A percentile compares a stretch with the other conserved stretches of the same genome.
Evolutionary conservation across 2,329 filamentous ascomycete genomes (phyloP).

Genomic region (Aspergillus sp.): DNA sequence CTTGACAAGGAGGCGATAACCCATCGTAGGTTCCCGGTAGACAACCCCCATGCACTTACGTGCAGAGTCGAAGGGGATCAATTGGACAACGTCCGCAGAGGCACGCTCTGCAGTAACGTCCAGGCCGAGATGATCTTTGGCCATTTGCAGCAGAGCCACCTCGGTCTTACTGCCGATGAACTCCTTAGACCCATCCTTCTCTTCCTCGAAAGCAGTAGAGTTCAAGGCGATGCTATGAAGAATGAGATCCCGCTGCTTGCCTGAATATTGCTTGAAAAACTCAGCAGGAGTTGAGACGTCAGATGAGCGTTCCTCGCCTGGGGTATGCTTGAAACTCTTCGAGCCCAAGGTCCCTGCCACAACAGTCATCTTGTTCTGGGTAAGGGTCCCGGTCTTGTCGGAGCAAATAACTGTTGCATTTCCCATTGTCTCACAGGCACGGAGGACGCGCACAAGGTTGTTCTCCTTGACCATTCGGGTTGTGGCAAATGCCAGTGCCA

Average conservation of each 20-base stretch:
- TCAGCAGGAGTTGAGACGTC: conserved; percentile 28
- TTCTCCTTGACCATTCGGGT: conserved; percentile 76
- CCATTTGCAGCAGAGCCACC: conserved; percentile 70
- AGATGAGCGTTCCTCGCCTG: conserved; percentile 20
- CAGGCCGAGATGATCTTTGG: conserved; percentile 67
- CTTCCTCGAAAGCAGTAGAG: conserved; percentile 75
- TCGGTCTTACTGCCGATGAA: conserved; percentile 80
- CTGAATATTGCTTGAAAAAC: conserved; percentile 34
- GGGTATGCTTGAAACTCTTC: conserved; percentile 55
- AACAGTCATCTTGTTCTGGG: conserved; percentile 75
- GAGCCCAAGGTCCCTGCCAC: conserved; percentile 70
- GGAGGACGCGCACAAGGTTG: conserved; percentile 73
- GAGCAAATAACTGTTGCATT: conserved; percentile 80
- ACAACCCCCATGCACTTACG: conserved; percentile 66
- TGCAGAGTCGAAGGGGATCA: conserved; percentile 74
- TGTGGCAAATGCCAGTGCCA: conserved; percentile 75
- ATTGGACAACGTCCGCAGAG: conserved; percentile 62
- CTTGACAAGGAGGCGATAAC: conserved; percentile 51
- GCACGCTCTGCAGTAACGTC: conserved; percentile 64
- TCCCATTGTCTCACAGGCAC: conserved; percentile 79
- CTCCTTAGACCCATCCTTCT: conserved; percentile 64
- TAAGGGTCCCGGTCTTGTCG: conserved; percentile 75
- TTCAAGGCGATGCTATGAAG: conserved; percentile 48
- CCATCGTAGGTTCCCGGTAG: conserved; percentile 39
- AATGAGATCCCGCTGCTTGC: conserved; percentile 38